Percentiles rank a stretch among this genome's conserved stretches.
Evolutionary conservation across 768 basidiomycete species (phyloP).

Genomic region (Suillus subaureus): DNA sequence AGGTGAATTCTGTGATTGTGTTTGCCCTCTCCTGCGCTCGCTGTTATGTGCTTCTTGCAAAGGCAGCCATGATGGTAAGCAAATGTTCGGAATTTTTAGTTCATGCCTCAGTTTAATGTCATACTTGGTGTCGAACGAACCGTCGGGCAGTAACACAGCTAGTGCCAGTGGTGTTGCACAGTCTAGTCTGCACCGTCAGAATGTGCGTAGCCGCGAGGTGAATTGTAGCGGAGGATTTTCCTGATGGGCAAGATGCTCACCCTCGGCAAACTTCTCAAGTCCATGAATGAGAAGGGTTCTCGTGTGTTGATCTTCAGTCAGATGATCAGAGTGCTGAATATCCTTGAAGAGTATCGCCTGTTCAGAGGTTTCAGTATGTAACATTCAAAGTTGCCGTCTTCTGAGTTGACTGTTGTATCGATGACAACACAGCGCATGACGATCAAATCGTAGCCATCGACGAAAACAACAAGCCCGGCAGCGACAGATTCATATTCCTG

Average conservation of each 20-base stretch:
- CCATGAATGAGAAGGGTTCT: slow-evolving; percentile 92
- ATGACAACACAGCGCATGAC: slow-evolving; percentile 94
- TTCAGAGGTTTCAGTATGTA: slow-evolving; percentile 85
- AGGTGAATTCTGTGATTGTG: too few species aligned
- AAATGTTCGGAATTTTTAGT: too few species aligned
- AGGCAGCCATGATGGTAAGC: too few species aligned
- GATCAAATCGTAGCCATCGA: slow-evolving; percentile 95
- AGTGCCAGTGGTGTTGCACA: too few species aligned
- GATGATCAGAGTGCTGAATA: slow-evolving; percentile 99
- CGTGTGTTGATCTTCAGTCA: slow-evolving; percentile 97
- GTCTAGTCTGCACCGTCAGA: too few species aligned
- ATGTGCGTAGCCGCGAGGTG: too few species aligned
- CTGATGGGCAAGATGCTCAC: slow-evolving; percentile 99
- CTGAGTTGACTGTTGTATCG: slow-evolving; percentile 70
- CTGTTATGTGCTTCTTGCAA: too few species aligned
- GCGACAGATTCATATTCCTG: slow-evolving; percentile 95
- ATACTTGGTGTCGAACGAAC: too few species aligned
- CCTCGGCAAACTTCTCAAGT: slow-evolving; percentile 86
- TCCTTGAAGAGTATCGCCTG: slow-evolving; percentile 95
- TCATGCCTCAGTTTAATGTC: too few species aligned
- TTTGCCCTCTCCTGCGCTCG: too few species aligned
- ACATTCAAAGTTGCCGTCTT: background rate
- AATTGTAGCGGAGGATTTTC: too few species aligned
- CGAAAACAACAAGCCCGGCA: slow-evolving; percentile 93
- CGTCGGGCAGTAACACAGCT: too few species aligned